These are phyloP conservation scores for Trypanosomatidae sp. DNA, from an alignment of 208 protist species.

Conservation along the genomic window DNA sequence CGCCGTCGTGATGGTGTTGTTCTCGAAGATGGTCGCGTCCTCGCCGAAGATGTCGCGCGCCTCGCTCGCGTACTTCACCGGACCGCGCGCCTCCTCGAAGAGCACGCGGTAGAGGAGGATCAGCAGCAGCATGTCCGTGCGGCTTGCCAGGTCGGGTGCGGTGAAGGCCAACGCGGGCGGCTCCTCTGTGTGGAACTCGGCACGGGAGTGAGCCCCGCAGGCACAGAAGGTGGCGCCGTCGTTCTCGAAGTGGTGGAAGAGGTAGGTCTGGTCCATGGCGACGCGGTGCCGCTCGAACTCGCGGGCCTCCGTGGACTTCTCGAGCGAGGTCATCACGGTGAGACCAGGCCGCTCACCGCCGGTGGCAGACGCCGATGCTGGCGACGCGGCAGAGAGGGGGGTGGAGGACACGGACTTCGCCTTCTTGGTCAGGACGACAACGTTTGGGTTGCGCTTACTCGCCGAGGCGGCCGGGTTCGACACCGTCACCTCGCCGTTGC, in stretches of 20 bases:
- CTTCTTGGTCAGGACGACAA: conserved; percentile 10
- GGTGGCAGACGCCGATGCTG: conserved; percentile 6
- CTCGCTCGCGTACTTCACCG: conserved; percentile 15
- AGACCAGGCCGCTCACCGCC: no score
- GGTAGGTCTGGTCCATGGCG: conserved; percentile 31
- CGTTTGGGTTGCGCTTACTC: conserved; percentile 1
- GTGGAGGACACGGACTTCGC: background rate
- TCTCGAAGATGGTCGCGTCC: conserved; percentile 39
- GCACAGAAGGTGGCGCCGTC: conserved; percentile 45
- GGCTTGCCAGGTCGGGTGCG: conserved; percentile 41
- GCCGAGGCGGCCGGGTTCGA: conserved; percentile 10
- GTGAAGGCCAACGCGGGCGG: conserved; percentile 41
- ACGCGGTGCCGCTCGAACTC: conserved; percentile 36
- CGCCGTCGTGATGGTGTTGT: conserved; percentile 51
- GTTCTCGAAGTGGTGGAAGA: conserved; percentile 81
- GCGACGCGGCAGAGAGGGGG: background rate
- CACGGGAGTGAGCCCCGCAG: conserved; percentile 49
- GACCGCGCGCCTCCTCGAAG: conserved; percentile 18
- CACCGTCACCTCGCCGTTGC: conserved; percentile 16
- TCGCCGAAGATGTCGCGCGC: conserved; percentile 20
- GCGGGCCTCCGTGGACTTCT: conserved; percentile 17
- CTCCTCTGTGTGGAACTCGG: conserved; percentile 47
- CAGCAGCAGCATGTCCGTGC: conserved; percentile 68
- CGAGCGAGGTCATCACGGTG: background rate
- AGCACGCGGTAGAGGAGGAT: conserved; percentile 59